Evolutionary conservation across 306 rosid species (phyloP), one percentile per base, ranked within the genome.

Genomic region (Fagus crenata): DNA sequence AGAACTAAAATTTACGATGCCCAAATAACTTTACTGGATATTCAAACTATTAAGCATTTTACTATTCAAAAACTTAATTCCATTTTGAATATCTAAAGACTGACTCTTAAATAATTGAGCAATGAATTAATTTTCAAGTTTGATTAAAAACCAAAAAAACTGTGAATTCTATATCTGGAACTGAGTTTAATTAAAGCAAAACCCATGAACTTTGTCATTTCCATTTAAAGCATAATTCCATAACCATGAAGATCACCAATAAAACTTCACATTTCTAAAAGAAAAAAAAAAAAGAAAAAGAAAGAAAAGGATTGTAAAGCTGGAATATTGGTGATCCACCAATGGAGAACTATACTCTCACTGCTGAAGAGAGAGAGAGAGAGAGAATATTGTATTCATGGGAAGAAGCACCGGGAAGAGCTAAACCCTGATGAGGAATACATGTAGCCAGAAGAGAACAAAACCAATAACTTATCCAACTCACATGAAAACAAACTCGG

Each of bases 391-490:
- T 28, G 73, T 67, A 64, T 61, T 71, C 54, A 61, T 78, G 72
- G 83, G 73, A 77, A 78, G 85, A 78, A 79, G 80, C 80, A 90
- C 74, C 69, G 81, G 80, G 75, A 85, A 65, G 67, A 71, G 70
- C 78, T 82, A 67, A 77, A 72, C 73, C 51, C 72, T 61, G 68
- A 77, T 22, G 28, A 22, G 28, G 28, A 22, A 51, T 60, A 78
- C 41, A 61, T 22, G 78, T 77, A 83, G 90, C 88, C 88, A 86
- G 84, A 90, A 84, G 86, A 87, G 82, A 88, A 90, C 87, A 90
- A 90, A 92, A 70, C 70, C 59, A 73, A 60, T 69, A 80, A 73
- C 69, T 75, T 22, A 79, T 78, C 89, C 87, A 82, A 87, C 72
- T 77, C 93, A 87, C 78, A 83, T 80, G 86, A 85, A 83, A 90